phyloP scores from a whole-genome alignment of 768 basidiomycete species.

The Agrocybe praecox region DNA sequence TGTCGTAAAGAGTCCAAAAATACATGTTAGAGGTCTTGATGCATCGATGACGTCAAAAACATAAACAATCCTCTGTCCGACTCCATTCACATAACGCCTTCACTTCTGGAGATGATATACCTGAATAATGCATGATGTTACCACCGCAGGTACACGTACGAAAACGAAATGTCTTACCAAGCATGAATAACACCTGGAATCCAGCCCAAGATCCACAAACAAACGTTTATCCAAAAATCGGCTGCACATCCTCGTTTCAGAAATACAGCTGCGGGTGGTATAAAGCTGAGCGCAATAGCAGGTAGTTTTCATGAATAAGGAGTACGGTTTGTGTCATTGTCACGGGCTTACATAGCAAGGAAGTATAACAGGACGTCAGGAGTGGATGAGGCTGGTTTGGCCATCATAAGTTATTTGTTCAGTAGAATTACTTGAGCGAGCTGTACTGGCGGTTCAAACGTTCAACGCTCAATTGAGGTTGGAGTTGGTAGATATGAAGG shows the following conservation, averaged over 20 bases:
- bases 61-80: too few species aligned
- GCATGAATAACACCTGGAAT: conserved; percentile 56
- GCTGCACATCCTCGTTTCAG: conserved; percentile 26
- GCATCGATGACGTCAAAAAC: too few species aligned
- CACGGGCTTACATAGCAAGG: conserved; percentile 22
- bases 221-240: conserved; percentile 30
- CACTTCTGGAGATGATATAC: conserved; percentile 26
- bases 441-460: too few species aligned
- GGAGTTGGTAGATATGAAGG: too few species aligned
- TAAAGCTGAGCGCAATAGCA: conserved; percentile 9
- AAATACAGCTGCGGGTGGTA: conserved; percentile 27
- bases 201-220: conserved; percentile 44
- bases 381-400: conserved; percentile 20
- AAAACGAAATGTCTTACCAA: conserved; percentile 31
- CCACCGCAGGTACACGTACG: neutral
- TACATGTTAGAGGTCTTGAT: too few species aligned
- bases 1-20: too few species aligned
- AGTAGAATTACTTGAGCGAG: neutral
- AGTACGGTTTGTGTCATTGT: neutral
- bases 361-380: conserved; percentile 25
- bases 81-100: conserved; percentile 24
- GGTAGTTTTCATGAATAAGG: neutral
- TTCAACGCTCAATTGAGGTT: too few species aligned
- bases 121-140: conserved; percentile 3
- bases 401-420: conserved; percentile 4